These are phyloP conservation scores for Cucurbita argyrosperma DNA, from an alignment of 306 rosid species.

Conservation along the genomic window DNA sequence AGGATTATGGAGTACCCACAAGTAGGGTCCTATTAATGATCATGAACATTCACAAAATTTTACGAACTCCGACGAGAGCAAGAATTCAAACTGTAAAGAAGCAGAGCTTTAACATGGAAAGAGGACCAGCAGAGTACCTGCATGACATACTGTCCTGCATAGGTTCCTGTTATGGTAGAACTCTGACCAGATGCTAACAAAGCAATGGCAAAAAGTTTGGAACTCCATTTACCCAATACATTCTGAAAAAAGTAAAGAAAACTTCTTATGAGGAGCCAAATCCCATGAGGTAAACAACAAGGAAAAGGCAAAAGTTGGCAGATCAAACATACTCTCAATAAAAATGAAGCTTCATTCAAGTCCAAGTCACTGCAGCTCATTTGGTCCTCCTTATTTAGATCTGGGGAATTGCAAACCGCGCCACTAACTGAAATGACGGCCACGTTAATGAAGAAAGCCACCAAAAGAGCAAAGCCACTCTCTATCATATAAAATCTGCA, in stretches of 20 bases:
- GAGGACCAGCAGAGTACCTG: conserved; percentile 36
- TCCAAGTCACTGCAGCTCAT: conserved; percentile 67
- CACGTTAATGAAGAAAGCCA: conserved; percentile 78
- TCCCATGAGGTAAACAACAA: background rate
- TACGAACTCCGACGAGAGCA: background rate
- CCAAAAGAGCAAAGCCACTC: conserved; percentile 81
- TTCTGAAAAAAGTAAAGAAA: conserved; percentile 28
- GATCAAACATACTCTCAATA: conserved; percentile 56
- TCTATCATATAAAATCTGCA: conserved; percentile 84
- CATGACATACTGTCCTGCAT: conserved; percentile 98
- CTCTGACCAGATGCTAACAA: conserved; percentile 97
- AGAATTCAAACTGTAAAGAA: background rate
- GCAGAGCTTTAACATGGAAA: background rate
- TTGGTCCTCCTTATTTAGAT: conserved; percentile 54
- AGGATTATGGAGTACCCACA: background rate
- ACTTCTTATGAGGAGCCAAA: background rate
- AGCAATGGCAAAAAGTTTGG: conserved; percentile 83
- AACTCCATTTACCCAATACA: conserved; percentile 95
- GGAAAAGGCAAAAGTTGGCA: background rate
- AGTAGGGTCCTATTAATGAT: background rate
- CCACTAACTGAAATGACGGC: conserved; percentile 90
- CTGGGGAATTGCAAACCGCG: conserved; percentile 61
- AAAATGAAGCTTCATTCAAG: conserved; percentile 83
- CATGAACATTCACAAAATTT: background rate
- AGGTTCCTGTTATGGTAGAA: conserved; percentile 96